A percentile compares a stretch with the other conserved stretches of the same genome.
Conservation (phyloP, 495 filamentous ascomycete genomes). For the Podospora didyma region DNA sequence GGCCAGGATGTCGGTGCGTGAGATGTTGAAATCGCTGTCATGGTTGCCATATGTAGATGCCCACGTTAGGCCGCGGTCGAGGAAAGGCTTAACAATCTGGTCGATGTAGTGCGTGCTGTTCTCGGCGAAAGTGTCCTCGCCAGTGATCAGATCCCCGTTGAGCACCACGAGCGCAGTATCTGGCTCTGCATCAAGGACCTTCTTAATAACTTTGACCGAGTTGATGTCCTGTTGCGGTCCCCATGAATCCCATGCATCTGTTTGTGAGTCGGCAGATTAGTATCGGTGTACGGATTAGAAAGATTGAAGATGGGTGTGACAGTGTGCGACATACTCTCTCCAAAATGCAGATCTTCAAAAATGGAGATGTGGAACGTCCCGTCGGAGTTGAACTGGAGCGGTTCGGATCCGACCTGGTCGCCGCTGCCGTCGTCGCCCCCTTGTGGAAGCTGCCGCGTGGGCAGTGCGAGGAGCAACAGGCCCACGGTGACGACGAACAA, state of each 20-base stretch:
- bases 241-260: conserved; percentile 50
- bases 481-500: not conserved
- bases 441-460: not conserved
- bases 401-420: not conserved
- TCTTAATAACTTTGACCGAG: conserved; percentile 55
- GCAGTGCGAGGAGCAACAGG: not conserved
- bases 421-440: not conserved
- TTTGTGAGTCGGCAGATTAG: not conserved
- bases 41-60: conserved; percentile 75
- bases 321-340: conserved; percentile 53
- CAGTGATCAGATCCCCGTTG: conserved; percentile 72
- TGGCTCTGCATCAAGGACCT: conserved; percentile 54
- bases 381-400: conserved; percentile 35
- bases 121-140: conserved; percentile 56
- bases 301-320: no score
- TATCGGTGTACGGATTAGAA: no score
- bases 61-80: conserved; percentile 52
- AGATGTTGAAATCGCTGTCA: conserved; percentile 60
- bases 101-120: conserved; percentile 60
- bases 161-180: conserved; percentile 58
- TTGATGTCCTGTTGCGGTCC: conserved; percentile 58
- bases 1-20: conserved; percentile 47
- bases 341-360: conserved; percentile 68
- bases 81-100: conserved; percentile 54
- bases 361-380: conserved; percentile 51